Evolutionary conservation across 148 eudicot genomes (phyloP).

Genomic region (Polygonum maritimum): DNA sequence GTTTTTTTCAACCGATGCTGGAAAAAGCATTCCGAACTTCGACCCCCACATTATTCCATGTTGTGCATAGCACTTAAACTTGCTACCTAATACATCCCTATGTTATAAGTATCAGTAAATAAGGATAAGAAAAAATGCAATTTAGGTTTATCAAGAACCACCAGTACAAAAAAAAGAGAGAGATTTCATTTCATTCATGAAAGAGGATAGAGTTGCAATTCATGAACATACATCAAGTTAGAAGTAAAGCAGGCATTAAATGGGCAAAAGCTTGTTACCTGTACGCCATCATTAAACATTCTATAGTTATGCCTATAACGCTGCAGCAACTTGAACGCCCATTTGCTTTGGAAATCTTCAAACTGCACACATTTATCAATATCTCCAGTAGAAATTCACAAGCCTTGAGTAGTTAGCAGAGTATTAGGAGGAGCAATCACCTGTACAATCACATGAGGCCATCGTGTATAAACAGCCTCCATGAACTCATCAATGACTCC

Average conservation of each 20-base stretch:
- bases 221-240: not conserved
- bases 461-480: constrained; percentile 94
- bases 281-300: constrained; percentile 98
- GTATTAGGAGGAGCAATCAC: constrained; percentile 21
- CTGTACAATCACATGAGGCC: constrained; percentile 98
- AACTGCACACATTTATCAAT: constrained; percentile 39
- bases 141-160: not conserved
- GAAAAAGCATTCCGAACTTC: no score
- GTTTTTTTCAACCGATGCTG: not conserved
- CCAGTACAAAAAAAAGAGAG: not conserved
- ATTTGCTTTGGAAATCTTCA: constrained; percentile 99
- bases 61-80: no score
- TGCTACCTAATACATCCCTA: no score
- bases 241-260: not conserved
- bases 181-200: not conserved
- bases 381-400: not conserved
- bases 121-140: not conserved
- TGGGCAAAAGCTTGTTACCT: constrained; percentile 35
- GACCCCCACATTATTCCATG: no score
- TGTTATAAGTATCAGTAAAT: not conserved
- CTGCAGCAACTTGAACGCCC: constrained; percentile 93
- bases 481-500: constrained; percentile 90
- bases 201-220: not conserved
- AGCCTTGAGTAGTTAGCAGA: not conserved
- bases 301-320: constrained; percentile 83